Evolutionary conservation across 2,329 filamentous ascomycete species (phyloP), one percentile per base, ranked within the genome.

Genomic region (Apiospora kogelbergensis): DNA sequence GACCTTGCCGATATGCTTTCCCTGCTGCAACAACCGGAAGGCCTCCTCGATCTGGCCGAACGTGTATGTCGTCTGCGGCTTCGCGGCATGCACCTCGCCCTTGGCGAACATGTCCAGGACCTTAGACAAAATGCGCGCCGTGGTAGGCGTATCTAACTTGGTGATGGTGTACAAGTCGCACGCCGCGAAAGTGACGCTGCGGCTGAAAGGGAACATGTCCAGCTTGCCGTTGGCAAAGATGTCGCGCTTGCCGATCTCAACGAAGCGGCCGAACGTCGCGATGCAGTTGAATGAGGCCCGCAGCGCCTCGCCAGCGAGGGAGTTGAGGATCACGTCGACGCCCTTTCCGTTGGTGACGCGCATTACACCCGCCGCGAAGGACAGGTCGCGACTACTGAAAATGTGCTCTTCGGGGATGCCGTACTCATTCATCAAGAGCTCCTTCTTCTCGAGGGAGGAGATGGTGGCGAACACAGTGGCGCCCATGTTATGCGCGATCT

Each of bases 1-100:
- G 4, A 83, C 75, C 60, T 84, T 84, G 0, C 81, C 83, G 22
- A 82, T 77, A 63, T 82, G 81, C 1, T 75, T 71, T 1, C 81
- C 81, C 40, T 71, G 73, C 60, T 81, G 80, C 73, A 84, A 76
- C 24, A 75, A 74, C 1, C 78, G 72, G 68, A 82, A 79, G 1
- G 79, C 79, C 1, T 78, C 72, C n/a, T 72, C 69, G 1, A 79
- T 66, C 63, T 70, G 67, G 1, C 67, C 42, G 57, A 69, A 63
- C 17, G 67, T 65, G 30, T 69, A 68, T 17, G 63, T 66, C 11
- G 60, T 60, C 30, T 68, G 65, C 22, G 69, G 67, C 40, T 22
- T 46, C 9, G 63, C 64, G 6, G 65, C 57, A 13, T 53, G 67
- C 4, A 67, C 67, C 26, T 64, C 63, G 53, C 69, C 67, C 37